These are phyloP conservation scores for Phytopythium cucurbitacearum DNA, from an alignment of 352 stramenopile genomes.

Conservation along the genomic window DNA sequence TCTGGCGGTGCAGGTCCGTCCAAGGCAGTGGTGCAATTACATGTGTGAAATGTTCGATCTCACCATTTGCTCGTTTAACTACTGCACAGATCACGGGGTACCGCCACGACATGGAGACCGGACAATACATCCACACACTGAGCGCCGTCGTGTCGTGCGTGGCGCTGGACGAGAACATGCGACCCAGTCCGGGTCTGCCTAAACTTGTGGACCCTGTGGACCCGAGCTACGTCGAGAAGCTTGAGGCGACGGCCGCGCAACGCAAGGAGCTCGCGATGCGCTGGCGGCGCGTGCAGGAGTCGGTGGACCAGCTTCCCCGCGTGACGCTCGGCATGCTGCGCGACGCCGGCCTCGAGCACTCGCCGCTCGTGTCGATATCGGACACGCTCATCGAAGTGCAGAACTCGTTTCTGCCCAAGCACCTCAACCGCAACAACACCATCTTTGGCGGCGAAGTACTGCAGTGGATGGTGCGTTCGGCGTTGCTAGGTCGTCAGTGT, in stretches of 20 bases:
- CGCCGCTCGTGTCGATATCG: constrained; percentile 43
- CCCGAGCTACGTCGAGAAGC: constrained; percentile 38
- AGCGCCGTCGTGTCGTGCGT: constrained; percentile 74
- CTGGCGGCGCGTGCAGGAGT: constrained; percentile 62
- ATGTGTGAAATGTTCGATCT: background rate
- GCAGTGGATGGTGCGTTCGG: constrained; percentile 34
- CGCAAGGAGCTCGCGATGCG: constrained; percentile 55
- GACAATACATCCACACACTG: constrained; percentile 62
- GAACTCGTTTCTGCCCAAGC: constrained; percentile 69
- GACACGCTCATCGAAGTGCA: constrained; percentile 72
- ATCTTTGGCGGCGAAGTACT: constrained; percentile 72
- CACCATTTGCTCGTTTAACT: background rate
- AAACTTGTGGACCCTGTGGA: constrained; percentile 35
- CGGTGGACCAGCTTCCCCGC: constrained; percentile 53
- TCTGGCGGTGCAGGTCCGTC: constrained; percentile 29
- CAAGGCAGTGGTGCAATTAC: background rate
- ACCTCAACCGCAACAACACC: constrained; percentile 73
- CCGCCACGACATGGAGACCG: constrained; percentile 58
- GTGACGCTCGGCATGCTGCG: constrained; percentile 66
- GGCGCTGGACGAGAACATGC: constrained; percentile 60
- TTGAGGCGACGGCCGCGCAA: constrained; percentile 52
- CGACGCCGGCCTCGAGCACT: constrained; percentile 26
- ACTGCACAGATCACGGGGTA: constrained; percentile 52
- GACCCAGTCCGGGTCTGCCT: constrained; percentile 43
- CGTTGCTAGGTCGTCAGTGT: background rate